These are phyloP conservation scores for Miamiensis avidus DNA, from an alignment of 169 alveolate genomes.

Conservation along the genomic window DNA sequence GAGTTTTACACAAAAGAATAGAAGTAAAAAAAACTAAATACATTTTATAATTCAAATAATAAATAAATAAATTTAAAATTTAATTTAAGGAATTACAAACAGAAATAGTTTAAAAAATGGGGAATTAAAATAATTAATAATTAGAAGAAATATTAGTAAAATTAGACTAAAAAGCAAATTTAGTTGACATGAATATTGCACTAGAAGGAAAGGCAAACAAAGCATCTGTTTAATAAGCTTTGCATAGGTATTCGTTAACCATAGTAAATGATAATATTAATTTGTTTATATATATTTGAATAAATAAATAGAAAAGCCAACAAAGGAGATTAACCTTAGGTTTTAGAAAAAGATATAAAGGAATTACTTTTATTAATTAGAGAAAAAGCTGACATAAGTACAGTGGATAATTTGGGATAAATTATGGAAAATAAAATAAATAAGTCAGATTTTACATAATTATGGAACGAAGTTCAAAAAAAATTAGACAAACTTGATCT, in stretches of 20 bases:
- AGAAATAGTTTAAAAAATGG: background rate
- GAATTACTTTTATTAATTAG: background rate
- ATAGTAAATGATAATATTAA: too few relatives aligned
- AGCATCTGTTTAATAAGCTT: conserved; percentile 58
- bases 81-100: background rate
- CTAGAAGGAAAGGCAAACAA: conserved; percentile 67
- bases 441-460: background rate
- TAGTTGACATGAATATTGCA: conserved; percentile 28
- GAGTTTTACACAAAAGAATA: too few relatives aligned
- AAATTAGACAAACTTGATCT: background rate
- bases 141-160: background rate
- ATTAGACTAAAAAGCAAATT: conserved; percentile 27
- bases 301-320: background rate
- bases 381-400: background rate
- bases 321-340: background rate
- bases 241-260: conserved; percentile 51
- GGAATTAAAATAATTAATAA: background rate
- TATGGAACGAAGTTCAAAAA: background rate
- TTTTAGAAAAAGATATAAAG: background rate
- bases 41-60: too few relatives aligned
- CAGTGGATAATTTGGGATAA: background rate
- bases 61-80: too few relatives aligned
- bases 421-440: too few relatives aligned
- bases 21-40: background rate
- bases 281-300: background rate